Base-by-base conservation (phyloP, 257 asterid species). In the Apocynum venetum region DNA sequence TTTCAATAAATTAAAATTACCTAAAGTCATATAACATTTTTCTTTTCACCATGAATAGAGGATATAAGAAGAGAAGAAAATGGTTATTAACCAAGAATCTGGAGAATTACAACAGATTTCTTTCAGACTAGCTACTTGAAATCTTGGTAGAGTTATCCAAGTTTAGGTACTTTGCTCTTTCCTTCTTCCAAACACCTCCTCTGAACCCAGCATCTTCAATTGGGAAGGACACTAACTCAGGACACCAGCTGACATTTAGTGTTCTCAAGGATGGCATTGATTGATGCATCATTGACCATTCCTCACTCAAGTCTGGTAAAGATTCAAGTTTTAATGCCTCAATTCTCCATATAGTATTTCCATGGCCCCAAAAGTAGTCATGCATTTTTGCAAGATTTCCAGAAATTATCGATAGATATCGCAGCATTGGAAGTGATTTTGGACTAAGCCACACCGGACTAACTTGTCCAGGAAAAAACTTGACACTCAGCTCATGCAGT, bases 381-480 rank as follows among this genome's bases (percentile, higher is more conserved):
- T 74, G 47, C 76, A 83, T 56, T 63, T 70, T 56, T 20, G n/a
- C 66, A 57, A 80, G 76, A 75, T 69, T 73, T 57, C 82, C 84
- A 44, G 82, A 80, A 74, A 77, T 40, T 15, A 83, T 53, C n/a
- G 84, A 83, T 11, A 80, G 41, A 38, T 83, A 83, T 3, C 78
- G 77, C 67, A 80, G 53, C 82, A 83, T 61, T 25, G 84, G 80
- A 38, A 83, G 82, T 36, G 84, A 80, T 64, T 31, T 61, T 9
- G 84, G 86, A 74, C 72, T 83, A 56, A 83, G 84, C 84, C 86
- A 83, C 36, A 43, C 64, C 15, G 84, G 86, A 75, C 82, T 80
- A 31, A 57, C 67, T 59, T 77, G 74, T 12, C 86, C 84, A 10
- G 84, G 80, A 83, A 72, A 83, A 60, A 68, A 77, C 56, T 57